A percentile compares a stretch with the other conserved stretches of the same genome.
These are phyloP conservation scores for Bombardia bombarda DNA, from an alignment of 495 filamentous ascomycete species.

Conservation along the genomic window DNA sequence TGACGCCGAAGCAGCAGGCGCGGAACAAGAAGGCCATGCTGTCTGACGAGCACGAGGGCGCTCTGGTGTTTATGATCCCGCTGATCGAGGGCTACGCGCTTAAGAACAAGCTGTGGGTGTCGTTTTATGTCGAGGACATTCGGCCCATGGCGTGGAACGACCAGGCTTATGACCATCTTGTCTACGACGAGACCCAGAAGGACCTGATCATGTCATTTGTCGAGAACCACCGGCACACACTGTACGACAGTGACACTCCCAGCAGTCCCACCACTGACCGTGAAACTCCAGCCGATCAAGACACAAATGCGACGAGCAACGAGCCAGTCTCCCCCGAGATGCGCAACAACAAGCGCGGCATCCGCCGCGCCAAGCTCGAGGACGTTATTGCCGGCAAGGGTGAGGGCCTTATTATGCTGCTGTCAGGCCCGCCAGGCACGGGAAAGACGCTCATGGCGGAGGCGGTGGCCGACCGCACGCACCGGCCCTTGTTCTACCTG, in stretches of 20 bases:
- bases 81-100: slow-evolving; percentile 32
- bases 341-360: no score
- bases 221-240: slow-evolving; percentile 27
- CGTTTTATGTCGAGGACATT: slow-evolving; percentile 29
- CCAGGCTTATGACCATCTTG: slow-evolving; percentile 28
- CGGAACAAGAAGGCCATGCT: slow-evolving; percentile 20
- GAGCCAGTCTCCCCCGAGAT: no score
- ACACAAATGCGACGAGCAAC: neutral
- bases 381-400: slow-evolving; percentile 19
- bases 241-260: no score
- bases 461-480: slow-evolving; percentile 40
- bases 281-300: neutral
- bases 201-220: slow-evolving; percentile 34
- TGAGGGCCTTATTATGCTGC: slow-evolving; percentile 24
- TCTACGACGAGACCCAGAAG: slow-evolving; percentile 32
- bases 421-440: slow-evolving; percentile 42
- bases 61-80: slow-evolving; percentile 28
- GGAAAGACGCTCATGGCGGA: slow-evolving; percentile 56
- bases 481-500: slow-evolving; percentile 43
- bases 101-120: slow-evolving; percentile 32
- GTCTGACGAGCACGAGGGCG: slow-evolving; percentile 12
- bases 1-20: slow-evolving; percentile 17
- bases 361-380: slow-evolving; percentile 5
- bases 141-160: slow-evolving; percentile 28
- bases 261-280: neutral